Conservation (phyloP, 257 asterid genomes). For the Haberlea rhodopensis region DNA sequence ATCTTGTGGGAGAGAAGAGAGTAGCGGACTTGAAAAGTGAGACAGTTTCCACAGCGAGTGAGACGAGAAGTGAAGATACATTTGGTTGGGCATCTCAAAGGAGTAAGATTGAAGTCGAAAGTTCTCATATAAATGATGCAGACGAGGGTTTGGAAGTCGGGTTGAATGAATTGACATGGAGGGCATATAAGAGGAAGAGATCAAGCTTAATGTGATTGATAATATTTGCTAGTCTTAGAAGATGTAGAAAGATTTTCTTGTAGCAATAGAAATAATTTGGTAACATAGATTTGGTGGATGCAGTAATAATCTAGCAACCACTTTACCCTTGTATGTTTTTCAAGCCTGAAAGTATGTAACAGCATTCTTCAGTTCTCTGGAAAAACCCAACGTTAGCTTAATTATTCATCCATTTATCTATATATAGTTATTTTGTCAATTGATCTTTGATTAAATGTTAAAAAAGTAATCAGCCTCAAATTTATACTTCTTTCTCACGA, state of each 20-base stretch:
- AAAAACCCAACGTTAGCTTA: too few species aligned
- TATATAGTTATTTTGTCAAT: too few species aligned
- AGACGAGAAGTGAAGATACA: slow-evolving; percentile 50
- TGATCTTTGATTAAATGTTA: too few species aligned
- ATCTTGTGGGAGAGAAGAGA: slow-evolving; percentile 36
- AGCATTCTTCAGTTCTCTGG: too few species aligned
- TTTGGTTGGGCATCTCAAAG: slow-evolving; percentile 41
- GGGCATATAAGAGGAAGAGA: slow-evolving; percentile 67
- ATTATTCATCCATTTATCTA: too few species aligned
- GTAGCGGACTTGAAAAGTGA: slow-evolving; percentile 39
- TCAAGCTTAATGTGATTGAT: slow-evolving; percentile 57
- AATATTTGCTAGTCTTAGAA: background rate
- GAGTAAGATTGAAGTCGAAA: slow-evolving; percentile 50
- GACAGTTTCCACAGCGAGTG: slow-evolving; percentile 42
- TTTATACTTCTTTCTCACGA: too few species aligned
- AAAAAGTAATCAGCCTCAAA: too few species aligned
- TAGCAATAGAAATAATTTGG: slow-evolving; percentile 20
- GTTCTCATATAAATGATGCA: slow-evolving; percentile 38
- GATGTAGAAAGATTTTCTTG: background rate
- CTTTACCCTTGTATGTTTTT: too few species aligned
- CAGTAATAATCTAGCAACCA: too few species aligned
- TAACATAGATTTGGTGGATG: slow-evolving; percentile 19
- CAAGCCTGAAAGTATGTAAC: too few species aligned
- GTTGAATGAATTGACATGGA: slow-evolving; percentile 70
- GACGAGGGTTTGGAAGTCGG: slow-evolving; percentile 35